Base-by-base conservation (phyloP, 2,329 filamentous ascomycete genomes). In the Penicillium sp. region DNA sequence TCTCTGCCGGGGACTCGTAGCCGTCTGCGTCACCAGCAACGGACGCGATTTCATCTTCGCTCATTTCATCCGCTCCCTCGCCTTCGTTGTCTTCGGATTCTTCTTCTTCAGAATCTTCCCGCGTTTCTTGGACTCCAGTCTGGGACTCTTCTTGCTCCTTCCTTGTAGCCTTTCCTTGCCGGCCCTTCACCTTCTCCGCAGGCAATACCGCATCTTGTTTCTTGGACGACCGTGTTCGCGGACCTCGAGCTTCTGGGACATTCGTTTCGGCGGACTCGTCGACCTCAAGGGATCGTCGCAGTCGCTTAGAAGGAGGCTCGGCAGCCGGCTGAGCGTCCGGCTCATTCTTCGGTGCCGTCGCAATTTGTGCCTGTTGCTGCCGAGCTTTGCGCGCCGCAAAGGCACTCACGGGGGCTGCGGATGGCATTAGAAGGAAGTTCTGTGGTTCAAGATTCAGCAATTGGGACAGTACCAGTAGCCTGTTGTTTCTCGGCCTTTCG, bases 351-450 rank as follows among this genome's bases (percentile, higher is more conserved):
- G 58, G 43, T 20, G 56, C 36, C n/a, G 53, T 43, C 25, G 53
- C 55, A 38, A 42, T 55, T 48, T 65, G 67, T 42, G 61, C 57
- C 46, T 67, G 65, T 52, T 72, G 67, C 54, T 70, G 68, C 46
- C 69, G 65, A 60, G 70, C 70, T 68, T 66, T 73, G 60, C 72
- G 73, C 53, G 73, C 73, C 25, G 73, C 73, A 55, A 75, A 58
- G 40, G 73, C 73, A 54, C 73, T 75, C 53, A 75, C 60, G n/a
- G 68, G 68, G 48, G 60, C 69, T 69, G 57, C 24, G 36, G 57
- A 44, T 44, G 50, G 42, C 44, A 49, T 55, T 47, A 50, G 38
- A 50, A 44, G 50, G 10, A 16, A 27, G 10, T 9, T 27, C 27
- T 33, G 30, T n/a, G 41, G 22, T 24, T 30, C 27, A 28, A 39